Evolutionary conservation across 768 basidiomycete genomes (phyloP), one percentile per base, ranked within the genome.

Genomic region (Cystobasidium ongulense): DNA sequence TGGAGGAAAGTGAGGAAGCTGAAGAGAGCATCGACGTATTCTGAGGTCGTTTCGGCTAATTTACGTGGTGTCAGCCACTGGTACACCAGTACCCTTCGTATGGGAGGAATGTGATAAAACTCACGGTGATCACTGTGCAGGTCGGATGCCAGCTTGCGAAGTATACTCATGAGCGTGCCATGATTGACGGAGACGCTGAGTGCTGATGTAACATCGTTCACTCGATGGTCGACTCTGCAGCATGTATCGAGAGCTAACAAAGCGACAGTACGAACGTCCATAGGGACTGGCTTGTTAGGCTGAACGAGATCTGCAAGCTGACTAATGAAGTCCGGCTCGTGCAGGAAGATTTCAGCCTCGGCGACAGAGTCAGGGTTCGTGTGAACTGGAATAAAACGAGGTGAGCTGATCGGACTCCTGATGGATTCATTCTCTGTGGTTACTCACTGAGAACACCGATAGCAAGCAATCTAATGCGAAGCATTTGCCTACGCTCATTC

Each of bases 101-200:
- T 27, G 23, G 35, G 27, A n/a, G 18, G 25, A 1, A n/a, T 54
- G 7, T 3, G 33, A 13, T 29, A 76, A 15, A 18, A 59, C 67
- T 86, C 84, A 80, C 81, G 74, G 62, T 76, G 25, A 15, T 81
- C 80, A n/a, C 75, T 65, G 1, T 74, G 72, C 25, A 92, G 86
- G 74, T 92, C 89, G 21, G 84, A 80, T 21, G 91, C 88, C 27
- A 90, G 90, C 81, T 88, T 89, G 75, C 93, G 87, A 68, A 97
- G 85, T 39, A 93, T 84, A 33, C 89, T 88, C 88, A 98, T 91
- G 29, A 99, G 81, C 46, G 92, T 89, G 15, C 96, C 96, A 79
- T 98, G 96, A 78, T 92, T 96, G 68, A 97, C 92, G 53, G 92
- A 92, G 29, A 92, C 94, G 80, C 96, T 96, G 41, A 98, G 86